Percentiles rank a stretch among this genome's conserved stretches.
phyloP scores from a whole-genome alignment of 2,329 filamentous ascomycete species.

The Paraphaeosphaeria minitans region DNA sequence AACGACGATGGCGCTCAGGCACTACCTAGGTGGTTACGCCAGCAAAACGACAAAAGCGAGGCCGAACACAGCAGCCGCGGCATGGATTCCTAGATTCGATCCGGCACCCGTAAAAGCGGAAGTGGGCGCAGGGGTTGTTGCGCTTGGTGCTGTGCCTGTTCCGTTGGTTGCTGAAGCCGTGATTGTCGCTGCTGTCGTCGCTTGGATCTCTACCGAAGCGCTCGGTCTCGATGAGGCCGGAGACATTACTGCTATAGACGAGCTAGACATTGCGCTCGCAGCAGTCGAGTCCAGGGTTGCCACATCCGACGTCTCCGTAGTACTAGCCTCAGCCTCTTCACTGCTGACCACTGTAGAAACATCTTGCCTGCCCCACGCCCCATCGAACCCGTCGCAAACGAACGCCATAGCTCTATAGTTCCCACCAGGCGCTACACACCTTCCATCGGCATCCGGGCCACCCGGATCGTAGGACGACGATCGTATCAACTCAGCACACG shows the following conservation, averaged over 20 bases:
- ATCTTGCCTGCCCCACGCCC: background rate
- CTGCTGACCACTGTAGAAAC: background rate
- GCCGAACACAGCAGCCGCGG: background rate
- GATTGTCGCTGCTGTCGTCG: background rate
- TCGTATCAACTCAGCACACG: background rate
- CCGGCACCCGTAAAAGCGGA: background rate
- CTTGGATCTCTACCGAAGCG: background rate
- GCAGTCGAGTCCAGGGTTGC: background rate
- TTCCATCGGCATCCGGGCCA: background rate
- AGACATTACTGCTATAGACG: background rate
- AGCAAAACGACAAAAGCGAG: background rate
- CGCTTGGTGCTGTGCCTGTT: background rate
- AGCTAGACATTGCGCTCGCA: background rate
- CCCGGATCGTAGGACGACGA: background rate
- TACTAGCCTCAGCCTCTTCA: background rate
- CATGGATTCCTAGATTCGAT: background rate
- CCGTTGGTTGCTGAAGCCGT: background rate
- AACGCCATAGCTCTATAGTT: background rate
- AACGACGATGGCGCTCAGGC: background rate
- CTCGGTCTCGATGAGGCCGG: background rate
- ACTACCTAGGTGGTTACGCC: background rate
- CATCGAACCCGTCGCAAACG: background rate
- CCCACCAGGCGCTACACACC: background rate
- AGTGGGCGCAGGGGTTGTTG: background rate
- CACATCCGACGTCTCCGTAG: background rate